Evolutionary conservation across 2,329 filamentous ascomycete species (phyloP).

Genomic region (Aspergillus candidus): DNA sequence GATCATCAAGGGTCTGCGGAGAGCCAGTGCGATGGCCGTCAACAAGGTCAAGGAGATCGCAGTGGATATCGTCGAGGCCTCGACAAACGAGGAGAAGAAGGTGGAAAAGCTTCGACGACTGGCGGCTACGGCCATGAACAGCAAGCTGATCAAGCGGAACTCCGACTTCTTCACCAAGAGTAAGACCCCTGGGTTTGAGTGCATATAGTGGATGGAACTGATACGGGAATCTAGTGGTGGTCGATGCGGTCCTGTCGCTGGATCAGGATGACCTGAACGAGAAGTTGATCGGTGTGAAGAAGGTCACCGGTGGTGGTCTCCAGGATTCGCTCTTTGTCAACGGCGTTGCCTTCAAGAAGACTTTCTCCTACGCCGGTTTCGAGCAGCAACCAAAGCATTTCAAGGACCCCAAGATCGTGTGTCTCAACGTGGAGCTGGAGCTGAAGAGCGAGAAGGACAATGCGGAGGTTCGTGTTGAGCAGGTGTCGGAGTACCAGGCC

Average conservation of each 20-base stretch:
- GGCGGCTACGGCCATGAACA: conserved; percentile 95
- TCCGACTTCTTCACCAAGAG: conserved; percentile 96
- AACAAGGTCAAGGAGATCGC: conserved; percentile 99
- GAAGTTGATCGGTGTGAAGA: conserved; percentile 96
- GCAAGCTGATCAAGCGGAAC: conserved; percentile 98
- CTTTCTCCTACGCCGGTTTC: conserved; percentile 97
- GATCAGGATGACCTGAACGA: conserved; percentile 97
- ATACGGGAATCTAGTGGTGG: conserved; percentile 64
- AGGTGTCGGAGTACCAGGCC: conserved; percentile 98
- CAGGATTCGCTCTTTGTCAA: conserved; percentile 97
- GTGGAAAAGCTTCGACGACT: conserved; percentile 84
- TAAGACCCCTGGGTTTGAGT: conserved; percentile 33
- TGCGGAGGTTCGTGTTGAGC: conserved; percentile 93
- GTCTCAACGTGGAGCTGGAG: conserved; percentile 95
- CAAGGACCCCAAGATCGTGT: conserved; percentile 90
- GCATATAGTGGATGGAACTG: conserved; percentile 6
- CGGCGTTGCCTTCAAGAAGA: conserved; percentile 99
- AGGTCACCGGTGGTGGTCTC: conserved; percentile 90
- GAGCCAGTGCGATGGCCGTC: conserved; percentile 81
- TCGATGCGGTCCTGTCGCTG: conserved; percentile 89
- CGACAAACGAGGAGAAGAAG: conserved; percentile 75
- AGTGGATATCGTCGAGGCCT: conserved; percentile 59
- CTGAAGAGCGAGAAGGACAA: conserved; percentile 99
- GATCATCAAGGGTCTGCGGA: conserved; percentile 92
- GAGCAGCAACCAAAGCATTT: conserved; percentile 98